Percentiles rank a stretch among this genome's conserved stretches.
Evolutionary conservation across 1,139 yeast genomes (phyloP).

Genomic region (Candida frijolesensis): DNA sequence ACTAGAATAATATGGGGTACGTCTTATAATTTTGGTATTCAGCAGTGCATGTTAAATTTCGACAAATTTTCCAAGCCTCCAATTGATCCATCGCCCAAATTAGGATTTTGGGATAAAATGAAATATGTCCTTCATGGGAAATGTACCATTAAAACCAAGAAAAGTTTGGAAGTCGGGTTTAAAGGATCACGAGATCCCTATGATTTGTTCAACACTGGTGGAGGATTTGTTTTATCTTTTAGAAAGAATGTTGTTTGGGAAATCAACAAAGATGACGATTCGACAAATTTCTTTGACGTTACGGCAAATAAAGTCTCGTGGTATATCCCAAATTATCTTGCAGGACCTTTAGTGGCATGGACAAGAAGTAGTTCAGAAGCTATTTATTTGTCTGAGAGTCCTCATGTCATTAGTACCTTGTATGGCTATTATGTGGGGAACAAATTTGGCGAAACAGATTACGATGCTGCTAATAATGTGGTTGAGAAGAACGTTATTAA

Average conservation of each 20-base stretch:
- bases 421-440: constrained; percentile 53
- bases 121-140: constrained; percentile 52
- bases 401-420: constrained; percentile 48
- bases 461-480: constrained; percentile 19
- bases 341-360: constrained; percentile 64
- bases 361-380: constrained; percentile 48
- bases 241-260: constrained; percentile 42
- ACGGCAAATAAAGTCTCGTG: constrained; percentile 40
- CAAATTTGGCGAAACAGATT: constrained; percentile 11
- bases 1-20: constrained; percentile 86
- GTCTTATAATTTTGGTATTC: constrained; percentile 81
- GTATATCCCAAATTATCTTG: constrained; percentile 64
- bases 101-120: constrained; percentile 65
- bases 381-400: constrained; percentile 46
- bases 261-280: constrained; percentile 43
- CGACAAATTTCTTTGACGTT: constrained; percentile 39
- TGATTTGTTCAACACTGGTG: constrained; percentile 37
- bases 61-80: constrained; percentile 85
- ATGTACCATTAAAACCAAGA: constrained; percentile 31
- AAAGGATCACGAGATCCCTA: constrained; percentile 52
- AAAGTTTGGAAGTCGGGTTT: constrained; percentile 57
- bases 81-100: constrained; percentile 60
- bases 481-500: constrained; percentile 58
- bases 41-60: constrained; percentile 75
- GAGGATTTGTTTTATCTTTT: constrained; percentile 46